phyloP scores from a whole-genome alignment of 1,284 basidiomycete genomes.

The Paramarasmius palmivorus region DNA sequence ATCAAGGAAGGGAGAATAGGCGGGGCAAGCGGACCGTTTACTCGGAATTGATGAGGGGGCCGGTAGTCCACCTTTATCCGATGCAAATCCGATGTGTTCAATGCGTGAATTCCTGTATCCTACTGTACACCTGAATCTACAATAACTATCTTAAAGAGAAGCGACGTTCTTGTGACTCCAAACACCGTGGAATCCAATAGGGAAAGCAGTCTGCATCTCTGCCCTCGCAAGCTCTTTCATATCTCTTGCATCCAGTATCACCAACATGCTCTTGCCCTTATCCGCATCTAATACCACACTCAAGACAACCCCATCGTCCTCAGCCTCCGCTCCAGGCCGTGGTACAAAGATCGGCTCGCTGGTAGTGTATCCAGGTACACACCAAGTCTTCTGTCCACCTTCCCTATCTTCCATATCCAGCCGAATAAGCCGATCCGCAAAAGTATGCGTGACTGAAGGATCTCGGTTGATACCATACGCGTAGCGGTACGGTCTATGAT shows the following conservation, averaged over 20 bases:
- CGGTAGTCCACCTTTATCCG: too few relatives aligned
- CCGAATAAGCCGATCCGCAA: constrained; percentile 35
- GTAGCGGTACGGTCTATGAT: constrained; percentile 33
- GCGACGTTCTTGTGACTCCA: constrained; percentile 10
- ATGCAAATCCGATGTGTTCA: too few relatives aligned
- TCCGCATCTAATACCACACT: constrained; percentile 31
- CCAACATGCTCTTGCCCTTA: constrained; percentile 8
- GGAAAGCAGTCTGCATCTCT: constrained; percentile 30
- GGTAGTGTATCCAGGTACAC: constrained; percentile 27
- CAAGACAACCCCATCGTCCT: constrained; percentile 38
- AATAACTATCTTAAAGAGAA: too few relatives aligned
- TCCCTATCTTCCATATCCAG: constrained; percentile 26
- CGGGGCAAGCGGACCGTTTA: neutral
- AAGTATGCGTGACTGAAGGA: constrained; percentile 19
- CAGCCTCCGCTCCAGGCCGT: constrained; percentile 25
- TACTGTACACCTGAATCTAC: too few relatives aligned
- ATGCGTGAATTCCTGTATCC: too few relatives aligned
- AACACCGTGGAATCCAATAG: constrained; percentile 35
- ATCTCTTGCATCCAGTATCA: constrained; percentile 20
- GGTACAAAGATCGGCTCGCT: constrained; percentile 37
- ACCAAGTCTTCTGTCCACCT: constrained; percentile 24
- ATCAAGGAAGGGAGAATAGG: neutral
- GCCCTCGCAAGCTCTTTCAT: constrained; percentile 37
- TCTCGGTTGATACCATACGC: constrained; percentile 29
- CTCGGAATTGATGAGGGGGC: too few relatives aligned